A percentile compares a stretch with the other conserved stretches of the same genome.
phyloP scores from a whole-genome alignment of 1,139 yeast species.

The Debaryomyces robertsiae region DNA sequence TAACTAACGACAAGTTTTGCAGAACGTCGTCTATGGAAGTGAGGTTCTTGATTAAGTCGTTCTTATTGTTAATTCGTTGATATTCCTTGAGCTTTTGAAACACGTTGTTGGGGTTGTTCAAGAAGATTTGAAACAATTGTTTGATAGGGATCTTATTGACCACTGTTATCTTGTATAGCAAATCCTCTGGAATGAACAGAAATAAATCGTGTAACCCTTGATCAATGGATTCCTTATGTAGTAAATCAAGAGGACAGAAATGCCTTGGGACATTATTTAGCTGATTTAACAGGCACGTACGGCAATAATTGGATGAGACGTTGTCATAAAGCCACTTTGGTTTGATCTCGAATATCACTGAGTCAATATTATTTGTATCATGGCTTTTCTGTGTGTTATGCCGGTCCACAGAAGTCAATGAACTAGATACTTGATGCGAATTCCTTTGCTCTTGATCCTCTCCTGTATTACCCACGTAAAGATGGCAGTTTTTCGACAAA shows the following conservation, averaged over 20 bases:
- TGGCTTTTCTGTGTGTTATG: background rate
- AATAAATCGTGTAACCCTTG: constrained; percentile 40
- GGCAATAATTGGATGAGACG: constrained; percentile 38
- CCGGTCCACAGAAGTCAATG: background rate
- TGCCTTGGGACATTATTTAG: constrained; percentile 36
- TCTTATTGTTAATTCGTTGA: constrained; percentile 38
- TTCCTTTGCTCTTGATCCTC: background rate
- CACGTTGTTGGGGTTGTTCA: constrained; percentile 36
- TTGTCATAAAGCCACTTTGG: constrained; percentile 55
- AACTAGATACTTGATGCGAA: background rate
- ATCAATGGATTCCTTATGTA: constrained; percentile 36
- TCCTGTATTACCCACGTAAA: constrained; percentile 24
- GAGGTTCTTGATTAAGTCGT: constrained; percentile 39
- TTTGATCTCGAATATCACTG: constrained; percentile 45
- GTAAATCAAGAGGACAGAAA: constrained; percentile 48
- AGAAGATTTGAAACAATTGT: constrained; percentile 29
- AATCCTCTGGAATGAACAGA: constrained; percentile 26
- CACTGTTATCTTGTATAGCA: constrained; percentile 22
- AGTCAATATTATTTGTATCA: constrained; percentile 20
- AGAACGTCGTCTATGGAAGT: constrained; percentile 44
- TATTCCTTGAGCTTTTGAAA: constrained; percentile 40
- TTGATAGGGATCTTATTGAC: constrained; percentile 32
- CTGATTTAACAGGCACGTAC: constrained; percentile 49
- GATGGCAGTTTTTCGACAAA: constrained; percentile 41
- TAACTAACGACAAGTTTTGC: constrained; percentile 45